Evolutionary conservation across 2,329 filamentous ascomycete species (phyloP), one percentile per base, ranked within the genome.

Genomic region (Ophiostoma ulmi): DNA sequence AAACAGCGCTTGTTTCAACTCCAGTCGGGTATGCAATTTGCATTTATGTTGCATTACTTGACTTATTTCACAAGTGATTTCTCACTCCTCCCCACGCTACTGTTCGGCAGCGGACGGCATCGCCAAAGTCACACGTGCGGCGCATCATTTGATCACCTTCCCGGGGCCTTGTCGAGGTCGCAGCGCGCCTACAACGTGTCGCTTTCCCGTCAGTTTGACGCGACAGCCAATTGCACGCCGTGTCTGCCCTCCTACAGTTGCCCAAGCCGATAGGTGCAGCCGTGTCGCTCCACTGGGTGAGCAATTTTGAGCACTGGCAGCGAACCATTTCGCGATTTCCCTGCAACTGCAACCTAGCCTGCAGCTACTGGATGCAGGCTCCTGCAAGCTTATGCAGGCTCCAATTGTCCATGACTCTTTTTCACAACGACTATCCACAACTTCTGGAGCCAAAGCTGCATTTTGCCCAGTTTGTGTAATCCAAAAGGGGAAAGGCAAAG

Each of bases 221-320:
- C 55, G 17, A 39, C 26, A 66, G 71, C 71, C 71, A 72, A 72
- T 73, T 22, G 69, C 68, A n/a, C n/a, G 41, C 65, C 10, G 67
- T 36, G 35, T 39, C 69, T 44, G 58, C 71, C 70, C 69, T 67
- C 71, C 71, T 65, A 26, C 44, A 35, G n/a, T n/a, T 44, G 38
- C 65, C 70, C 67, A 61, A 41, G 55, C 70, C 70, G 52, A 63
- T 58, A 22, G 72, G 22, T 69, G 69, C 69, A 71, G 48, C 63
- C 67, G 70, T 66, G 67, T 58, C 64, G 26, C 65, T 41, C 58
- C 66, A 58, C 70, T 26, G 31, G 55, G 38, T 69, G 52, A 68
- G 66, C 64, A 69, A 39, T 69, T 63, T 69, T 48, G 48, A 71
- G 69, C 73, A 76, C 76, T 76, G 76, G 77, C 76, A 78, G 77